Evolutionary conservation across 2,329 filamentous ascomycete species (phyloP).

Genomic region (Colletotrichum gloeosporioides): DNA sequence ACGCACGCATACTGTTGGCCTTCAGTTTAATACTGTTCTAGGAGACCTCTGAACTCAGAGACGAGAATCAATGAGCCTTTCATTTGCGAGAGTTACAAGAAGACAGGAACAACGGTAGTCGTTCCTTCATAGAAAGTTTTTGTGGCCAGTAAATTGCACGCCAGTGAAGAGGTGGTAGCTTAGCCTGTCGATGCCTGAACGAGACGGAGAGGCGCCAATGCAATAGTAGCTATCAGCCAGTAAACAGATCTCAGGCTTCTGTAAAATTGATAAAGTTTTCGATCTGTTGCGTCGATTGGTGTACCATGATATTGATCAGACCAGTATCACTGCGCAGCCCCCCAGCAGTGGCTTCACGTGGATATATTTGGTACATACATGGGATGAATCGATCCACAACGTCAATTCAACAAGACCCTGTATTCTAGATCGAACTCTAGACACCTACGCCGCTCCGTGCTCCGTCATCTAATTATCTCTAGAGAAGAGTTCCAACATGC

Average conservation of each 20-base stretch:
- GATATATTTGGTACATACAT: background rate
- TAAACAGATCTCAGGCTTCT: background rate
- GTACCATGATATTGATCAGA: background rate
- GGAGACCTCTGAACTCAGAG: background rate
- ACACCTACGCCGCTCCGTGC: fast-evolving
- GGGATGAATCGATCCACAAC: fast-evolving
- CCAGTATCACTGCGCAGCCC: background rate
- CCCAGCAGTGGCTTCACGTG: background rate
- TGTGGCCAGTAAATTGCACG: background rate
- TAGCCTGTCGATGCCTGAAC: background rate
- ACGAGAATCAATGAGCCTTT: background rate
- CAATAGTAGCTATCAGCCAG: fast-evolving
- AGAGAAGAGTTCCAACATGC: background rate
- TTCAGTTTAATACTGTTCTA: background rate
- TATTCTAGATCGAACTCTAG: background rate
- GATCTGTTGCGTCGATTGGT: background rate
- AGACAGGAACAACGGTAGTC: no score
- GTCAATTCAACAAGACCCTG: background rate
- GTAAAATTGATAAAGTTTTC: background rate
- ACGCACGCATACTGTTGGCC: background rate
- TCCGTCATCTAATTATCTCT: background rate
- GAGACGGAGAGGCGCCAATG: background rate
- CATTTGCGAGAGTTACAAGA: background rate
- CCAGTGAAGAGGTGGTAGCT: background rate
- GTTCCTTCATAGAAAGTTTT: background rate